phyloP scores from a whole-genome alignment of 2,329 filamentous ascomycete genomes.

The Boeremia lycopersici region DNA sequence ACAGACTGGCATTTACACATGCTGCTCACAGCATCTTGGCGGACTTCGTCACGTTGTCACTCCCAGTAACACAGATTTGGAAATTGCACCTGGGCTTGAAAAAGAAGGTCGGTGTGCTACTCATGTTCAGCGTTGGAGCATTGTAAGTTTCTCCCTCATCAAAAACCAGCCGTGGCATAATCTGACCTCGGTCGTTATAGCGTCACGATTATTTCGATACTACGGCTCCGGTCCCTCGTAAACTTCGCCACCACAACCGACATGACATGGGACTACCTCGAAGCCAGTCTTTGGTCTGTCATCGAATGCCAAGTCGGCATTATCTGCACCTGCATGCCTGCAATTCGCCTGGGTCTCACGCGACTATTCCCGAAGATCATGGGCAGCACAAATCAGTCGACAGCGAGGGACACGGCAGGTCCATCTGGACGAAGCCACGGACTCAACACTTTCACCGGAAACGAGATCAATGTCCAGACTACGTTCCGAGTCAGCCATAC shows the following conservation, averaged over 20 bases:
- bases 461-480: conserved; percentile 14
- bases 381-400: conserved; percentile 6
- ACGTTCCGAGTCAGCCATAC: conserved; percentile 7
- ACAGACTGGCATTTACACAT: conserved; percentile 36
- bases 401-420: not conserved
- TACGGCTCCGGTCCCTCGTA: conserved; percentile 50
- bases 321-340: conserved; percentile 51
- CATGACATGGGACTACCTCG: conserved; percentile 32
- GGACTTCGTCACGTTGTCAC: conserved; percentile 32
- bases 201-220: conserved; percentile 50
- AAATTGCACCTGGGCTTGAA: conserved; percentile 36
- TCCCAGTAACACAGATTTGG: conserved; percentile 41
- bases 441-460: not conserved
- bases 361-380: conserved; percentile 11
- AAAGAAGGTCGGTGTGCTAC: conserved; percentile 44
- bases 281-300: conserved; percentile 41
- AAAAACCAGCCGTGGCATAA: not conserved
- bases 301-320: conserved; percentile 51
- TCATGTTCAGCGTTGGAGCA: conserved; percentile 46
- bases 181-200: conserved; percentile 22
- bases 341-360: conserved; percentile 40
- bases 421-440: not conserved
- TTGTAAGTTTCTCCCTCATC: conserved; percentile 31
- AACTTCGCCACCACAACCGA: conserved; percentile 50
- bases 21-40: conserved; percentile 39